Evolutionary conservation across 345 rosid genomes (phyloP).

Genomic region (Arabis alpina): DNA sequence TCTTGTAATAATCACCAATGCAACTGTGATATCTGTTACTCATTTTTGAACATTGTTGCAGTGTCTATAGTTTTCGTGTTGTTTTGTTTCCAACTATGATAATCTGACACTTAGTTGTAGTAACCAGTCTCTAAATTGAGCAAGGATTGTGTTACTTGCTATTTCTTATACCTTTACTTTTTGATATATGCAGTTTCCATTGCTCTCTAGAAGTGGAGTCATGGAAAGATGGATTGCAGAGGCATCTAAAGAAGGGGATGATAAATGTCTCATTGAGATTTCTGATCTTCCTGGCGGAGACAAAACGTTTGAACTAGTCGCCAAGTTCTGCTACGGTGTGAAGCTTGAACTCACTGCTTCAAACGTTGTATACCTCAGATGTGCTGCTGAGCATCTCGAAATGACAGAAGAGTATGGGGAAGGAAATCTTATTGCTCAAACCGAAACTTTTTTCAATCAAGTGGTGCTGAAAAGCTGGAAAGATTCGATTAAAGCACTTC

Average conservation of each 20-base stretch:
- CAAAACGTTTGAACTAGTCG: conserved; percentile 92
- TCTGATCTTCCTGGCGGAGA: conserved; percentile 83
- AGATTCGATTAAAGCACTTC: conserved; percentile 82
- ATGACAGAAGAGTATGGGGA: conserved; percentile 98
- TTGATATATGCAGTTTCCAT: conserved; percentile 72
- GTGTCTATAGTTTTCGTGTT: too few species aligned
- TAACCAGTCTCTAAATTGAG: conserved; percentile 2
- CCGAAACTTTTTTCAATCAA: conserved; percentile 89
- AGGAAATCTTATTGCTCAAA: conserved; percentile 74
- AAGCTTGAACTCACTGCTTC: conserved; percentile 92
- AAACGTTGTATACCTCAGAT: conserved; percentile 77
- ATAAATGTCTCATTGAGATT: conserved; percentile 61
- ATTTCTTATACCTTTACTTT: conserved; percentile 20
- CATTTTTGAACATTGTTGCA: neutral
- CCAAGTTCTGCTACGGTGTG: conserved; percentile 98
- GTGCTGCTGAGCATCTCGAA: conserved; percentile 87
- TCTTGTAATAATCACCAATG: neutral
- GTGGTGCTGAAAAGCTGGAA: conserved; percentile 88
- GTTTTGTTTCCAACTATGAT: too few species aligned
- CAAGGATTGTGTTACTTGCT: conserved; percentile 4
- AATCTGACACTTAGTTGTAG: too few species aligned
- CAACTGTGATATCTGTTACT: neutral
- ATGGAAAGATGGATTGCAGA: conserved; percentile 89
- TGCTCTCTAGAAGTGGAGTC: conserved; percentile 93
- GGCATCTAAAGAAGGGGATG: conserved; percentile 73